A percentile compares a stretch with the other conserved stretches of the same genome.
These are phyloP conservation scores for Diaporthe sp. DNA, from an alignment of 2,329 filamentous ascomycete genomes.

Conservation along the genomic window DNA sequence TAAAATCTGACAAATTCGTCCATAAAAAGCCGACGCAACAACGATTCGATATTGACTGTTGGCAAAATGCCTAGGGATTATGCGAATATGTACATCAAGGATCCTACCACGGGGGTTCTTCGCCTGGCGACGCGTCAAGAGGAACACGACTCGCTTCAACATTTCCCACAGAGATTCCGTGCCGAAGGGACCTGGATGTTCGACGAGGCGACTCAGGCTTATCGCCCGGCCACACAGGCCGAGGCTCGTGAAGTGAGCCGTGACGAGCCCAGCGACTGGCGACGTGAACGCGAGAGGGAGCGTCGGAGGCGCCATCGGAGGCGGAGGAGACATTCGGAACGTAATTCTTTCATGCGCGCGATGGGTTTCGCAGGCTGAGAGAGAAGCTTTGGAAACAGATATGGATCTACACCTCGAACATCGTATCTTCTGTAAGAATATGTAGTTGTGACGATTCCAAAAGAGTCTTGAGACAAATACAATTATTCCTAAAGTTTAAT, in stretches of 20 bases:
- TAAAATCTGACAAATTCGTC: neutral
- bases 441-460: neutral
- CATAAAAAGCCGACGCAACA: neutral
- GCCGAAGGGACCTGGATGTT: neutral
- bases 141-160: neutral
- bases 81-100: slow-evolving; percentile 10
- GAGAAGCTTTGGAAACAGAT: neutral
- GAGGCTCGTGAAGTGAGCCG: slow-evolving; percentile 6
- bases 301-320: neutral
- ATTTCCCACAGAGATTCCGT: neutral
- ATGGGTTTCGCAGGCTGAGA: neutral
- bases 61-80: neutral
- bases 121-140: slow-evolving; percentile 21
- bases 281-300: neutral
- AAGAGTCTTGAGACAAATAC: neutral
- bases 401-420: neutral
- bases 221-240: slow-evolving; percentile 12
- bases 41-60: too few relatives aligned
- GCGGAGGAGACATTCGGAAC: neutral
- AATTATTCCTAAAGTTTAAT: too few relatives aligned
- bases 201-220: neutral
- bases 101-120: neutral
- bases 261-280: slow-evolving; percentile 8
- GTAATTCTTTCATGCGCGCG: neutral
- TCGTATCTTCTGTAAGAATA: neutral